These are phyloP conservation scores for Syzygium syzygioides DNA, from an alignment of 441 rosid genomes.

Conservation along the genomic window DNA sequence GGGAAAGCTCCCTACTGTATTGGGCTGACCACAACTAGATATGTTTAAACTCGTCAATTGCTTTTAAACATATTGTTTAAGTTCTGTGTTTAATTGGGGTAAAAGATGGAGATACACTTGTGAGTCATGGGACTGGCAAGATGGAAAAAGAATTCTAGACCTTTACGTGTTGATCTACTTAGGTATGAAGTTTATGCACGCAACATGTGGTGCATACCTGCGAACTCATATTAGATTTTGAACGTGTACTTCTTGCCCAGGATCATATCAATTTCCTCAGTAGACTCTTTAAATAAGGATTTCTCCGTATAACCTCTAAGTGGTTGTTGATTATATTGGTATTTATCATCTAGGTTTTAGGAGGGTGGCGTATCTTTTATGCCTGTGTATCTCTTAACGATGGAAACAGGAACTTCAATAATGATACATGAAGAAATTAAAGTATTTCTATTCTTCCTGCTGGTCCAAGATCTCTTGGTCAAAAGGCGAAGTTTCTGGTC, in stretches of 20 bases:
- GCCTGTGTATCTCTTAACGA: neutral
- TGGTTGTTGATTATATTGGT: neutral
- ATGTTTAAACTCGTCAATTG: neutral
- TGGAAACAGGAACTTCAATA: neutral
- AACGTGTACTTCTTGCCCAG: neutral
- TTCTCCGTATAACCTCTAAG: neutral
- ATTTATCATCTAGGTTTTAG: neutral
- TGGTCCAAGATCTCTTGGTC: neutral
- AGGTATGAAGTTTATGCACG: neutral
- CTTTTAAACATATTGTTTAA: neutral
- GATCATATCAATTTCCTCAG: neutral
- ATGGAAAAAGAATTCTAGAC: neutral
- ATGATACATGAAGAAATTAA: neutral
- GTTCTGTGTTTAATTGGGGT: neutral
- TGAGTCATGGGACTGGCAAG: neutral
- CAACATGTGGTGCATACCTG: neutral
- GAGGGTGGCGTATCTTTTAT: neutral
- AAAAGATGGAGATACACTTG: neutral
- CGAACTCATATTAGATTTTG: neutral
- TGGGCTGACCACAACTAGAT: neutral
- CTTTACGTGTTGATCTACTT: neutral
- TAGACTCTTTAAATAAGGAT: neutral
- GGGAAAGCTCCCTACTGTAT: neutral
- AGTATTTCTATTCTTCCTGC: neutral
- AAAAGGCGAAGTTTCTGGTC: neutral